Conservation (phyloP, 2,329 filamentous ascomycete species). For the Ceratocystis destructans region DNA sequence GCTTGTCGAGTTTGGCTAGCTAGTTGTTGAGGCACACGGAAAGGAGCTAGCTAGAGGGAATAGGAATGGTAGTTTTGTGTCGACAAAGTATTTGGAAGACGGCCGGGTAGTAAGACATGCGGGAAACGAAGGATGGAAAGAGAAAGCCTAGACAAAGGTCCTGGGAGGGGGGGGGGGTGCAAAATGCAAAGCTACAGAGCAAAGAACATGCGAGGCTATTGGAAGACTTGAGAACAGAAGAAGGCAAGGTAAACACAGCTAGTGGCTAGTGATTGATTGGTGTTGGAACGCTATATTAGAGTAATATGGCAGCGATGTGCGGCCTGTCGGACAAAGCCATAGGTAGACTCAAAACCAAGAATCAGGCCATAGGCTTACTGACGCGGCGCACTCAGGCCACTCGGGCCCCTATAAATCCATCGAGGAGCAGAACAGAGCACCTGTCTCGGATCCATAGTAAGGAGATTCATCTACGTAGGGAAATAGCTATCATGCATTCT, state of each 20-base stretch:
- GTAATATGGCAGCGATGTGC: constrained; percentile 2
- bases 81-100: background rate
- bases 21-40: background rate
- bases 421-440: background rate
- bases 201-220: background rate
- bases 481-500: background rate
- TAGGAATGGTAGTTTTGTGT: background rate
- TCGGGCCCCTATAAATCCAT: background rate
- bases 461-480: no score
- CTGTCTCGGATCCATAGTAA: background rate
- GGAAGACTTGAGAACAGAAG: background rate
- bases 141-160: background rate
- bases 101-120: background rate
- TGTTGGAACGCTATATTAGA: background rate
- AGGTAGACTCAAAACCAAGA: background rate
- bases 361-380: background rate
- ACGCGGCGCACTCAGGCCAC: background rate
- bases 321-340: background rate
- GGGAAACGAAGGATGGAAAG: background rate
- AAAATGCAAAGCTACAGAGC: background rate
- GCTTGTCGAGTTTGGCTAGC: background rate
- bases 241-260: background rate
- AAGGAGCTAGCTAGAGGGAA: background rate
- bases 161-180: background rate
- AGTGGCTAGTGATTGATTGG: background rate